Evolutionary conservation across 2,329 filamentous ascomycete species (phyloP).

Genomic region (Hypoxylon sp.): DNA sequence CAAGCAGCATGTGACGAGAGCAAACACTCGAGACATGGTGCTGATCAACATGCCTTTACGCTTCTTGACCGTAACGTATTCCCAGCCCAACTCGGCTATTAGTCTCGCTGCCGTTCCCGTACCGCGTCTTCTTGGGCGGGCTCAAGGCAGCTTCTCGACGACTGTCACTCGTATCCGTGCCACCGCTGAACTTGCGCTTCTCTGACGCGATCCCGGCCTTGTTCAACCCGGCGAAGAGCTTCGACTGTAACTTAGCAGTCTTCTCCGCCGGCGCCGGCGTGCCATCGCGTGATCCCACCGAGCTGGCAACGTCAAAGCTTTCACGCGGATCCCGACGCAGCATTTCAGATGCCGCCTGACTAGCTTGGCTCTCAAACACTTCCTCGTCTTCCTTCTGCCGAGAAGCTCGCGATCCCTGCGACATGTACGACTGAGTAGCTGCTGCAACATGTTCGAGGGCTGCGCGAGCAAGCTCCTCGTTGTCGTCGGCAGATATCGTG

Average conservation of each 20-base stretch:
- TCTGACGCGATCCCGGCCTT: conserved; percentile 51
- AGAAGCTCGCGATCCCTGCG: conserved; percentile 42
- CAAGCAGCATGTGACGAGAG: conserved; percentile 2
- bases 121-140: conserved; percentile 60
- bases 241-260: conserved; percentile 59
- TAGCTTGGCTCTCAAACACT: conserved; percentile 77
- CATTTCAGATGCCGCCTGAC: conserved; percentile 78
- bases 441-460: conserved; percentile 63
- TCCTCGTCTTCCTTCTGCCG: conserved; percentile 62
- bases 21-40: too few species aligned
- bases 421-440: conserved; percentile 49
- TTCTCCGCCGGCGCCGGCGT: conserved; percentile 56
- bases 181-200: conserved; percentile 60
- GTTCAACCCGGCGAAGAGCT: conserved; percentile 56
- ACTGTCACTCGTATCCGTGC: conserved; percentile 43
- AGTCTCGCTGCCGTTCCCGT: conserved; percentile 51
- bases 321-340: conserved; percentile 66
- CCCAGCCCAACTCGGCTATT: conserved; percentile 58
- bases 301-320: conserved; percentile 59
- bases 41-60: too few species aligned
- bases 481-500: conserved; percentile 77
- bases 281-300: conserved; percentile 53
- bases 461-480: conserved; percentile 64
- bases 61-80: conserved; percentile 56
- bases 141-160: conserved; percentile 51